phyloP scores from a whole-genome alignment of 2,329 filamentous ascomycete genomes.

The Coniochaeta prunicola region DNA sequence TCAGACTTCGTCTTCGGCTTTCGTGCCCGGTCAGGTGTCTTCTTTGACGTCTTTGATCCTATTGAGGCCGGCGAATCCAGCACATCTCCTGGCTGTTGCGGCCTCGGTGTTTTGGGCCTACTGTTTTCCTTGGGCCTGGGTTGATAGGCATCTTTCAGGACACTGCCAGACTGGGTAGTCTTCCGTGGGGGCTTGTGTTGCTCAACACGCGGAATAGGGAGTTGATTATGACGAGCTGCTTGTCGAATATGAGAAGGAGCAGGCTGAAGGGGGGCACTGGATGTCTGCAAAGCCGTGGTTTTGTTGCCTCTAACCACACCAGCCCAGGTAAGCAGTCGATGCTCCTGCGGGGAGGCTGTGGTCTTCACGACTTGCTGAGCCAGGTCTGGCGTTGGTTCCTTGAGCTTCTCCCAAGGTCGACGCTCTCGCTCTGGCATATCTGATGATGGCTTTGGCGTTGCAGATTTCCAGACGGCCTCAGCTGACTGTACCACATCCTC shows the following conservation, averaged over 20 bases:
- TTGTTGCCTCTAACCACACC: not conserved
- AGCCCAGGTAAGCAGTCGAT: not conserved
- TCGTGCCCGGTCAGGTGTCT: not conserved
- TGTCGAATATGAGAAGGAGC: not conserved
- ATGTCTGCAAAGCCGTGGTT: not conserved
- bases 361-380: not conserved
- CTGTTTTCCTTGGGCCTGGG: not conserved
- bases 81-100: not conserved
- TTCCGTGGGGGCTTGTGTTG: not conserved
- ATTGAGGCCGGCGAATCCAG: not conserved
- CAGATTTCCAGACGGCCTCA: not conserved
- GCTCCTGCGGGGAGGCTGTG: not conserved
- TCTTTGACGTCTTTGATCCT: not conserved
- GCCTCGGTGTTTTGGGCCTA: not conserved
- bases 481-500: not conserved
- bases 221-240: not conserved
- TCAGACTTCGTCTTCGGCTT: not conserved
- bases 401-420: not conserved
- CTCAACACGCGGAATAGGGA: not conserved
- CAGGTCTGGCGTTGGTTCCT: not conserved
- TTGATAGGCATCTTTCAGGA: not conserved
- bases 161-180: not conserved
- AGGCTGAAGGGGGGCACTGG: not conserved
- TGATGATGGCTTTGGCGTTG: not conserved
- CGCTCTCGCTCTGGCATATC: not conserved